Conservation (phyloP, 768 basidiomycete species). For the Rickenella mellea region DNA sequence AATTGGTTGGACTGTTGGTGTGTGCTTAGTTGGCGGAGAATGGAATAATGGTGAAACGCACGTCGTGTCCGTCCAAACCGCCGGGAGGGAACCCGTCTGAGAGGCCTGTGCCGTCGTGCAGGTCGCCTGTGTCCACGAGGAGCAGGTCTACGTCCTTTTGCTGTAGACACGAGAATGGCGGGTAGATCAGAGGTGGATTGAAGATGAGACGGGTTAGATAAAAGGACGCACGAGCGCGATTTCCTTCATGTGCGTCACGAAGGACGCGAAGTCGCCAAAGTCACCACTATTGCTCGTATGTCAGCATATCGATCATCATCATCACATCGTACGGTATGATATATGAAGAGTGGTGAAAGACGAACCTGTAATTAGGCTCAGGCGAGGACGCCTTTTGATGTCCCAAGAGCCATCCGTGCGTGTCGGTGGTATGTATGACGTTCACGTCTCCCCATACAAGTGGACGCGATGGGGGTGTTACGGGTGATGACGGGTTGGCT, state of each 20-base stretch:
- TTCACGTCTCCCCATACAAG: slow-evolving; percentile 88
- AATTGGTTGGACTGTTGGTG: slow-evolving; percentile 59
- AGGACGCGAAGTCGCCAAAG: slow-evolving; percentile 82
- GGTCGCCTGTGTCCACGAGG: slow-evolving; percentile 73
- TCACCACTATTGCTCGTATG: slow-evolving; percentile 31
- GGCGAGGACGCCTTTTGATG: slow-evolving; percentile 69
- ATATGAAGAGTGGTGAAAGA: background rate
- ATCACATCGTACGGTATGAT: background rate
- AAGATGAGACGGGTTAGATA: too few relatives aligned
- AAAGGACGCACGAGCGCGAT: slow-evolving; percentile 46
- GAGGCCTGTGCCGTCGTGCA: slow-evolving; percentile 74
- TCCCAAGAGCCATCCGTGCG: slow-evolving; percentile 74
- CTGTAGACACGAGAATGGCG: slow-evolving; percentile 16
- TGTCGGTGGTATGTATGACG: slow-evolving; percentile 80
- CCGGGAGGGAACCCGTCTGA: slow-evolving; percentile 67
- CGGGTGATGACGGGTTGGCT: slow-evolving; percentile 28
- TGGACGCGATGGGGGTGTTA: slow-evolving; percentile 51
- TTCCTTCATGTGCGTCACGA: slow-evolving; percentile 73
- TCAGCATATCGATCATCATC: background rate
- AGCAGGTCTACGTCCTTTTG: slow-evolving; percentile 74
- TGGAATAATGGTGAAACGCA: slow-evolving; percentile 17
- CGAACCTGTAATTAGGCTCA: slow-evolving; percentile 65
- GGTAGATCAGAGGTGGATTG: background rate
- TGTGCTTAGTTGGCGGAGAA: background rate
- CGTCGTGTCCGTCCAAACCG: slow-evolving; percentile 65